A percentile compares a stretch with the other conserved stretches of the same genome.
phyloP scores from a whole-genome alignment of 148 eudicot species.

The Spergularia bocconei region DNA sequence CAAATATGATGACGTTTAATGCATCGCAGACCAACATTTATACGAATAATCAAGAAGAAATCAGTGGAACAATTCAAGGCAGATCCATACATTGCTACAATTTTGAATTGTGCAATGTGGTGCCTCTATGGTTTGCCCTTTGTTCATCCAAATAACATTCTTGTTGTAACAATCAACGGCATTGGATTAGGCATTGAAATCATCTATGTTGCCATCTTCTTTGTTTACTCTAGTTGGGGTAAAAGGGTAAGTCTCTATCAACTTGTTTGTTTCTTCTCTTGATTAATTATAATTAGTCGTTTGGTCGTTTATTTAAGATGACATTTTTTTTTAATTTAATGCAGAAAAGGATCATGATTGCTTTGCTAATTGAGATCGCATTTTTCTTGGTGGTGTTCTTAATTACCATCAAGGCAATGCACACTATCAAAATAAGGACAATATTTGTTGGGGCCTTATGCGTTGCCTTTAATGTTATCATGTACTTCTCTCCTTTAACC shows the following conservation, averaged over 20 bases:
- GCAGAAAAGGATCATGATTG: constrained; percentile 50
- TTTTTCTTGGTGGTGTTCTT: constrained; percentile 33
- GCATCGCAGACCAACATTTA: constrained; percentile 60
- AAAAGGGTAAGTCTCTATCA: not conserved
- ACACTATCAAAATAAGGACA: constrained; percentile 43
- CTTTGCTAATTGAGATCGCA: constrained; percentile 32
- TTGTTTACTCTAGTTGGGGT: constrained; percentile 38
- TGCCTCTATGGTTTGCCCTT: constrained; percentile 69
- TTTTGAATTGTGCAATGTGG: constrained; percentile 80
- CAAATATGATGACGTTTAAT: too few species aligned
- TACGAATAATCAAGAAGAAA: constrained; percentile 45
- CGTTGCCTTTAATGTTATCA: constrained; percentile 51
- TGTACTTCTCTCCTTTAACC: constrained; percentile 71
- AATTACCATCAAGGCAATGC: constrained; percentile 36
- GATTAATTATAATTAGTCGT: not conserved
- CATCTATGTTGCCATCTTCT: constrained; percentile 48
- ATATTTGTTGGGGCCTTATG: constrained; percentile 56
- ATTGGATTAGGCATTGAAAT: constrained; percentile 50
- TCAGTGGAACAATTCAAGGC: constrained; percentile 66
- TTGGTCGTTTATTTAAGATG: not conserved
- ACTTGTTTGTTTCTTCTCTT: not conserved
- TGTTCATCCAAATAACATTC: constrained; percentile 62
- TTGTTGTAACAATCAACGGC: constrained; percentile 69
- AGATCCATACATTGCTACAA: constrained; percentile 67
- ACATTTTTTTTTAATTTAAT: not conserved